Percentiles rank a stretch among this genome's conserved stretches.
These are phyloP conservation scores for Exophiala calicioides DNA, from an alignment of 2,329 filamentous ascomycete species.

Conservation along the genomic window DNA sequence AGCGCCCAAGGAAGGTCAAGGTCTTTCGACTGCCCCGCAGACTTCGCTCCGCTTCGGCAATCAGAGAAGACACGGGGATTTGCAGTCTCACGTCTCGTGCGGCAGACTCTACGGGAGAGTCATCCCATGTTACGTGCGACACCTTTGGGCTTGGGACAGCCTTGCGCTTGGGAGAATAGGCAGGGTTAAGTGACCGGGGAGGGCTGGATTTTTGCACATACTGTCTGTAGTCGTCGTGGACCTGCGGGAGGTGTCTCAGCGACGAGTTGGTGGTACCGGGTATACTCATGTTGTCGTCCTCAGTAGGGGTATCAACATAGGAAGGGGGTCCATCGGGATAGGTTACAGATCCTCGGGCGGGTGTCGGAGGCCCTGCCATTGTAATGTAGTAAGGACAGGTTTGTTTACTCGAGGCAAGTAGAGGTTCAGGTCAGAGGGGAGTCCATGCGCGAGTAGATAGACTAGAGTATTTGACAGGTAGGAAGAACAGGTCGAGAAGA, in stretches of 20 bases:
- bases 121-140: slow-evolving; percentile 26
- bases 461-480: slow-evolving; percentile 5
- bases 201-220: slow-evolving; percentile 37
- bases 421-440: slow-evolving; percentile 16
- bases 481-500: slow-evolving; percentile 2
- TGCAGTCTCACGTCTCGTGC: slow-evolving; percentile 18
- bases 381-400: slow-evolving; percentile 8
- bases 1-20: slow-evolving; percentile 21
- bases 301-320: slow-evolving; percentile 37
- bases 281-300: slow-evolving; percentile 36
- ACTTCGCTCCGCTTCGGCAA: slow-evolving; percentile 24
- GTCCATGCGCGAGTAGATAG: slow-evolving; percentile 21
- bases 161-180: slow-evolving; percentile 26
- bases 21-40: slow-evolving; percentile 21
- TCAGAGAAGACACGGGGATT: slow-evolving; percentile 28
- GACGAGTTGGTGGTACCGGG: slow-evolving; percentile 42
- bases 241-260: slow-evolving; percentile 48
- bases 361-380: slow-evolving; percentile 29
- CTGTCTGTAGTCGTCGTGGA: slow-evolving; percentile 41
- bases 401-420: slow-evolving; percentile 20
- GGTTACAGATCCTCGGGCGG: slow-evolving; percentile 34
- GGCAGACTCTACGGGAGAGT: slow-evolving; percentile 15
- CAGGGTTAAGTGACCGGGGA: slow-evolving; percentile 19
- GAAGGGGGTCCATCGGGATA: slow-evolving; percentile 48
- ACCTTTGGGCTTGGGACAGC: slow-evolving; percentile 19